Evolutionary conservation across 2,329 filamentous ascomycete genomes (phyloP), one percentile per base, ranked within the genome.

Genomic region (Ascochyta pisi): DNA sequence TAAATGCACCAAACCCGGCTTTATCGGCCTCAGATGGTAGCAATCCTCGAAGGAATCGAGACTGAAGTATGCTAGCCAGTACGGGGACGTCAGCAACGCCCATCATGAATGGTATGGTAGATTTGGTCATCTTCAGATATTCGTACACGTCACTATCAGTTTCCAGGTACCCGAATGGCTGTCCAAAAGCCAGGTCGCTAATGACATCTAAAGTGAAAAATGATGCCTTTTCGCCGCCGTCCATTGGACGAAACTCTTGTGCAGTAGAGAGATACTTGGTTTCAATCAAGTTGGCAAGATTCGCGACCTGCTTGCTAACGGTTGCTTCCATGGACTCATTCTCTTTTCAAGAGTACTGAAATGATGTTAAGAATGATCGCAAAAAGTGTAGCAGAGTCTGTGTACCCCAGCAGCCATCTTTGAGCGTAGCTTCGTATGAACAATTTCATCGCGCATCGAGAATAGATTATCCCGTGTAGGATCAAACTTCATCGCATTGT

Each of bases 191-290:
- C 3, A 86, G 64, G 33, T 78, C 78, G 26, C 77, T 81, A 56
- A 86, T 83, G 43, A 83, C 77, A 57, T 85, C 84, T 6, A 85
- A 72, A 1, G 82, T 83, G 47, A 85, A 81, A 67, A 76, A 86
- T 33, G 83, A 80, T 2, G 76, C 71, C 53, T 81, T 81, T 3
- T 70, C 68, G 2, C 73, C 79, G 50, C 81, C 68, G 47, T 85
- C 82, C 49, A 71, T 66, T 1, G 73, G 62, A 0, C 65, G 76
- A 3, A 78, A 74, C 3, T 75, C 66, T 16, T 54, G 31, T 1
- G 44, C 10, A 0, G 49, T 59, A 1, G 62, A 67, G 1, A 70
- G 8, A 27, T 80, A 85, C 55, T 80, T 81, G n/a, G 60, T 64
- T 50, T 79, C 73, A 37, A 85, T 79, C 5, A 84, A 73, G 4